phyloP scores from a whole-genome alignment of 2,329 filamentous ascomycete species.

The Diaporthe ilicicola region DNA sequence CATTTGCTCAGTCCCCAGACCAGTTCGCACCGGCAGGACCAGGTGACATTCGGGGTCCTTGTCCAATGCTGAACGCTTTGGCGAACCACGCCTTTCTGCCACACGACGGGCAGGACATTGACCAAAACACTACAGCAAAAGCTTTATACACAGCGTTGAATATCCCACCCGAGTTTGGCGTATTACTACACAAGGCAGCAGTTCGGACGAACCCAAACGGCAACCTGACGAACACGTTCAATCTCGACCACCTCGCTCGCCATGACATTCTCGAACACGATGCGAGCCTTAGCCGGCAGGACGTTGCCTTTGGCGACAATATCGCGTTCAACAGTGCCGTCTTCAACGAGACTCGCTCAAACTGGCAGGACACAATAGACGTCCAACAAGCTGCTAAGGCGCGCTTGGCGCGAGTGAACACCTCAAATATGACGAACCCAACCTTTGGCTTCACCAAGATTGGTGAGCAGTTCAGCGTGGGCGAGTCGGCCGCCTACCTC shows the following conservation, averaged over 20 bases:
- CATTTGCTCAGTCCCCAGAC: slow-evolving; percentile 3
- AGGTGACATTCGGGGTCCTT: slow-evolving; percentile 48
- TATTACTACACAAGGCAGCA: slow-evolving; percentile 52
- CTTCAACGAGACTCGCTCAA: slow-evolving; percentile 54
- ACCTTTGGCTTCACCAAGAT: slow-evolving; percentile 54
- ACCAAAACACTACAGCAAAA: slow-evolving; percentile 46
- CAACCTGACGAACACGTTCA: slow-evolving; percentile 51
- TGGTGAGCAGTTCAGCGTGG: slow-evolving; percentile 55
- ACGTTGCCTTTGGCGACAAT: slow-evolving; percentile 59
- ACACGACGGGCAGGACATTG: slow-evolving; percentile 53
- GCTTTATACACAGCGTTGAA: slow-evolving; percentile 52
- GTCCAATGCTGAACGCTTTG: slow-evolving; percentile 60
- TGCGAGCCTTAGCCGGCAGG: slow-evolving; percentile 49
- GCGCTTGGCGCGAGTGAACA: slow-evolving; percentile 53
- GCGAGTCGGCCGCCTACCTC: slow-evolving; percentile 59
- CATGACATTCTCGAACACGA: slow-evolving; percentile 60
- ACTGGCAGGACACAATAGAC: slow-evolving; percentile 55
- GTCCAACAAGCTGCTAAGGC: slow-evolving; percentile 53
- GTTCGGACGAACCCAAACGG: slow-evolving; percentile 50
- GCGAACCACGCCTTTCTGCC: slow-evolving; percentile 60
- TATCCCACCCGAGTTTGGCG: slow-evolving; percentile 49
- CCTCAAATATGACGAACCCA: slow-evolving; percentile 56
- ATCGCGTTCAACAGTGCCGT: slow-evolving; percentile 60
- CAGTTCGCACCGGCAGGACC: slow-evolving; percentile 21
- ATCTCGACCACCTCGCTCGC: slow-evolving; percentile 49